phyloP scores from a whole-genome alignment of 495 filamentous ascomycete species.

The Talaromyces stipitatus region DNA sequence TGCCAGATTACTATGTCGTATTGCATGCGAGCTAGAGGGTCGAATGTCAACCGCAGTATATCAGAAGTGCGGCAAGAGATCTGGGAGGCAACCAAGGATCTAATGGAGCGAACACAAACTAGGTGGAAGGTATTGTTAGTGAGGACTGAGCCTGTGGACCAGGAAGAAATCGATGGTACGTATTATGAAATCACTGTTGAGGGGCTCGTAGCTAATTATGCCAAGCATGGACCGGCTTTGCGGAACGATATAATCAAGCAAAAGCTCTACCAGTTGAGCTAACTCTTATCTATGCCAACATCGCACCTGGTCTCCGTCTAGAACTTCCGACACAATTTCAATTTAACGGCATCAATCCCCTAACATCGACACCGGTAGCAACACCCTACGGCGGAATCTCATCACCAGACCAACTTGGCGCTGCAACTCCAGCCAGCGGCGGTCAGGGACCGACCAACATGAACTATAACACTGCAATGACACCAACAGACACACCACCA shows the following conservation, averaged over 20 bases:
- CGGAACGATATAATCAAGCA: constrained; percentile 36
- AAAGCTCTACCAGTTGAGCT: constrained; percentile 42
- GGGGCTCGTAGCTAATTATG: constrained; percentile 3
- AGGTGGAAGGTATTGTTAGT: constrained; percentile 77
- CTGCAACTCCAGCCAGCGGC: constrained; percentile 25
- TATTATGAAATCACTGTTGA: background rate
- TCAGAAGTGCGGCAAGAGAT: constrained; percentile 67
- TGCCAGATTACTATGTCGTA: constrained; percentile 75
- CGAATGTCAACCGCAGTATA: constrained; percentile 45
- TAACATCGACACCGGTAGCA: constrained; percentile 32
- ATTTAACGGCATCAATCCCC: constrained; percentile 23
- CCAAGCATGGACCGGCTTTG: constrained; percentile 39
- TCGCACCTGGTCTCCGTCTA: constrained; percentile 57
- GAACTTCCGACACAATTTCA: constrained; percentile 15
- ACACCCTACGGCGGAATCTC: constrained; percentile 39
- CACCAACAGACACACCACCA: constrained; percentile 37
- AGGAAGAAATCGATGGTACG: constrained; percentile 63
- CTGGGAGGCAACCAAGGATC: constrained; percentile 73
- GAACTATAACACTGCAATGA: constrained; percentile 32
- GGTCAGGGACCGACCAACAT: constrained; percentile 20
- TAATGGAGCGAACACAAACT: constrained; percentile 61
- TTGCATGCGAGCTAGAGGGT: constrained; percentile 60
- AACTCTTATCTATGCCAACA: constrained; percentile 58
- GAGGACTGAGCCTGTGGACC: constrained; percentile 62
- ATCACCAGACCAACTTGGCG: constrained; percentile 34